A percentile compares a stretch with the other conserved stretches of the same genome.
These are phyloP conservation scores for Pestalotiopsis sp. DNA, from an alignment of 2,329 filamentous ascomycete genomes.

Conservation along the genomic window DNA sequence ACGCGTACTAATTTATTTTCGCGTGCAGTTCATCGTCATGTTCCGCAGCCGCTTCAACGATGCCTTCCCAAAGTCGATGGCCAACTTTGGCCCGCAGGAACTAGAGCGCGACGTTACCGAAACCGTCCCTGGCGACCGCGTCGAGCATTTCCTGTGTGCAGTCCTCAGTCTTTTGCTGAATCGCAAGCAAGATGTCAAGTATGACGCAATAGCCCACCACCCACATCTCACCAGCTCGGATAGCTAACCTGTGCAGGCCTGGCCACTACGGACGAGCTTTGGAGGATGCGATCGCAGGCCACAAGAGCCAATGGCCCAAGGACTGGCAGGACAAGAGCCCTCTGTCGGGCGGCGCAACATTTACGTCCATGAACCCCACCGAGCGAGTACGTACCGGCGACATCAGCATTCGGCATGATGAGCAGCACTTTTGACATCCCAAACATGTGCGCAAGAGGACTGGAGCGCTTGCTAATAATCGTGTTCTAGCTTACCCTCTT, in stretches of 20 bases:
- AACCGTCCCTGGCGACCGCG: slow-evolving; percentile 76
- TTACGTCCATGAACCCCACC: slow-evolving; percentile 78
- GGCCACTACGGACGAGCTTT: slow-evolving; percentile 92
- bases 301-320: slow-evolving; percentile 86
- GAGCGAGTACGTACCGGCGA: slow-evolving; percentile 68
- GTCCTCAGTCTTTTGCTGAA: slow-evolving; percentile 87
- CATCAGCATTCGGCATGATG: background rate
- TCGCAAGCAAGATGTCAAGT: slow-evolving; percentile 99
- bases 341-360: slow-evolving; percentile 76
- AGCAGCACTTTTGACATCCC: background rate
- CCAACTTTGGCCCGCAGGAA: slow-evolving; percentile 93
- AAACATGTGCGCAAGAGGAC: background rate
- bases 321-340: slow-evolving; percentile 85
- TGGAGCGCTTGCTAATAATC: slow-evolving; percentile 19
- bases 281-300: slow-evolving; percentile 85
- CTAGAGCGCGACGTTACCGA: slow-evolving; percentile 86
- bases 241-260: slow-evolving; percentile 56
- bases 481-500: slow-evolving; percentile 73
- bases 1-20: slow-evolving; percentile 32
- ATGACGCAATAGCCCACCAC: slow-evolving; percentile 42
- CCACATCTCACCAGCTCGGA: slow-evolving; percentile 19
- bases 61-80: slow-evolving; percentile 81
- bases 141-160: slow-evolving; percentile 87
- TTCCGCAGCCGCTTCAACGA: slow-evolving; percentile 93
- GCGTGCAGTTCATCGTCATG: slow-evolving; percentile 89